Evolutionary conservation across 345 rosid genomes (phyloP).

Genomic region (Eucalyptus regnans): DNA sequence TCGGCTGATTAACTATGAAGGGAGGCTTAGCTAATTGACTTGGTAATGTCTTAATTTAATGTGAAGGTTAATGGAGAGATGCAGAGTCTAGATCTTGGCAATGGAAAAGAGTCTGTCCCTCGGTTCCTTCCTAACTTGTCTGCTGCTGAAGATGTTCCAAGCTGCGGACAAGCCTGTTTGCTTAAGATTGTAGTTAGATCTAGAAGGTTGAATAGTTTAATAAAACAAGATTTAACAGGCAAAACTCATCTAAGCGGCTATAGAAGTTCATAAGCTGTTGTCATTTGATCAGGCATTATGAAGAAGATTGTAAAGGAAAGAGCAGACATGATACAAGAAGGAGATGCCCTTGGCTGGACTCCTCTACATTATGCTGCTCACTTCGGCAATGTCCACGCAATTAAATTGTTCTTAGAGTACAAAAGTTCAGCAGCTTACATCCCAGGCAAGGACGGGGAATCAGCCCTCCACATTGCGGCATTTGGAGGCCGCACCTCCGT

Average conservation of each 20-base stretch:
- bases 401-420: neutral
- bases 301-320: conserved; percentile 1
- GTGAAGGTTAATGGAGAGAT: neutral
- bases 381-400: neutral
- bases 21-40: neutral
- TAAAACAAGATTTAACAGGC: neutral
- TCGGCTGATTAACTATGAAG: neutral
- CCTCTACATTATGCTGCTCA: conserved; percentile 10
- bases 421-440: conserved; percentile 4
- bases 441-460: neutral
- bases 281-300: neutral
- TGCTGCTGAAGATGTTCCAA: neutral
- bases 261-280: neutral
- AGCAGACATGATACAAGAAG: neutral
- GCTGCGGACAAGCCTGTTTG: neutral
- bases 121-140: neutral
- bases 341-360: conserved; percentile 8
- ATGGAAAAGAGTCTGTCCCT: neutral
- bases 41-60: neutral
- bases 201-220: neutral
- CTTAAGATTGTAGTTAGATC: neutral
- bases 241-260: neutral
- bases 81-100: neutral
- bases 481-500: neutral
- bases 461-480: conserved; percentile 12